Percentiles rank a stretch among this genome's conserved stretches.
Evolutionary conservation across 228 moss, liverwort and hornwort species (phyloP).

Genomic region (Sphagnum fallax): DNA sequence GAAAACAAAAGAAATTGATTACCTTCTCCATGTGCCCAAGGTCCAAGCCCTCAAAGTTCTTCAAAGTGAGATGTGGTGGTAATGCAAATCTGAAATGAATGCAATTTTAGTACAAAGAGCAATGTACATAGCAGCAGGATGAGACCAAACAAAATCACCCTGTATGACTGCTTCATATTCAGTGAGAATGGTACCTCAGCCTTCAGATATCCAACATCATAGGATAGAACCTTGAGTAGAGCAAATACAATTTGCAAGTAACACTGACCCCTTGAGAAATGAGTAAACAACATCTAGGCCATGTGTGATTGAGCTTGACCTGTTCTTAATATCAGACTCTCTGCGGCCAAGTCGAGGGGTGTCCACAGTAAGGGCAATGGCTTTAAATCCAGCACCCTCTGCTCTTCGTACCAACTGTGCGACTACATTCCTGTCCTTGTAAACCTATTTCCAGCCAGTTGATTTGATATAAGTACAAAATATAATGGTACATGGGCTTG

Average conservation of each 20-base stretch:
- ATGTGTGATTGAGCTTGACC: constrained; percentile 12
- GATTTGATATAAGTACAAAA: neutral
- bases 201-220: no score
- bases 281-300: no score
- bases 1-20: neutral
- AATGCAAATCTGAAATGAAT: constrained; percentile 48
- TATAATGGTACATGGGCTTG: no score
- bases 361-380: constrained; percentile 78
- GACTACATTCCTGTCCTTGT: constrained; percentile 58
- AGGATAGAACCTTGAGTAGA: no score
- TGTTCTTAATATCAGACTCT: constrained; percentile 78
- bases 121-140: no score
- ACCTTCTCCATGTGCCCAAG: constrained; percentile 86
- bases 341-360: constrained; percentile 65
- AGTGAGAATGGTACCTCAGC: no score
- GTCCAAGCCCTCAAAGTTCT: constrained; percentile 91
- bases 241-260: no score
- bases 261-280: constrained; percentile 4
- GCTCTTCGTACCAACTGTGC: constrained; percentile 64
- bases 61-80: constrained; percentile 72
- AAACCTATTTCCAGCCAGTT: constrained; percentile 18
- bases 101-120: no score
- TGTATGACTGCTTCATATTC: no score
- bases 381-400: constrained; percentile 65
- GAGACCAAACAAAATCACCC: no score